Base-by-base conservation (phyloP, 768 basidiomycete species). In the Mycena indigotica region DNA sequence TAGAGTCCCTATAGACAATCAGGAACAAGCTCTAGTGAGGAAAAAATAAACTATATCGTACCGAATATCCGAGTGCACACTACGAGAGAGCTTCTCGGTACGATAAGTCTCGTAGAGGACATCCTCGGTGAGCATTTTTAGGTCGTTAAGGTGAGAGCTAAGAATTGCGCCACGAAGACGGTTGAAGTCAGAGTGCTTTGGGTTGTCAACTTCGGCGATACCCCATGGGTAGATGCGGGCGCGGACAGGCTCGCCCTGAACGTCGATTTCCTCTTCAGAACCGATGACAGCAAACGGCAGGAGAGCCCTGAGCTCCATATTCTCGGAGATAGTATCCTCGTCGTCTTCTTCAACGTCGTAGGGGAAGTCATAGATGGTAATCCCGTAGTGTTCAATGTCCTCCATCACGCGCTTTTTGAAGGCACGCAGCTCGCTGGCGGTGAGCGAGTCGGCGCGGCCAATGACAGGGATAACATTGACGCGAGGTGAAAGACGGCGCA, bases 351-450 rank as follows among this genome's bases (percentile, higher is more conserved):
- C 93, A 3, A 89, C 83, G 65, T 95, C 93, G 71, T 93, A 95
- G 0, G 93, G 93, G 83, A 95, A 95, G 79, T 94, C 94, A 77
- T 94, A 95, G 46, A 95, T 85, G 1, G 92, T 91, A 63, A 95
- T 95, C 56, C 86, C 83, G 72, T 93, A 93, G 77, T 92, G 79
- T 65, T 90, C 88, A 64, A 96, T 94, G 65, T 96, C 93, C 72
- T 96, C 93, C 89, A 93, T 93, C 58, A 95, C 85, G 89, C 92
- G 58, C 19, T 89, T 88, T 79, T 92, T 95, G 81, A 95, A 96
- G 3, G 82, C 88, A 56, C 80, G 82, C 29, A 95, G 79, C 75
- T 96, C 93, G 61, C 74, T 78, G 2, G 87, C 84, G 5, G 93
- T 94, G 62, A 96, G 74, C n/a, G 90, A 85, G 71, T 96, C 93